Conservation (phyloP, 73 alveolate genomes). For the Paramecium octaurelia region DNA sequence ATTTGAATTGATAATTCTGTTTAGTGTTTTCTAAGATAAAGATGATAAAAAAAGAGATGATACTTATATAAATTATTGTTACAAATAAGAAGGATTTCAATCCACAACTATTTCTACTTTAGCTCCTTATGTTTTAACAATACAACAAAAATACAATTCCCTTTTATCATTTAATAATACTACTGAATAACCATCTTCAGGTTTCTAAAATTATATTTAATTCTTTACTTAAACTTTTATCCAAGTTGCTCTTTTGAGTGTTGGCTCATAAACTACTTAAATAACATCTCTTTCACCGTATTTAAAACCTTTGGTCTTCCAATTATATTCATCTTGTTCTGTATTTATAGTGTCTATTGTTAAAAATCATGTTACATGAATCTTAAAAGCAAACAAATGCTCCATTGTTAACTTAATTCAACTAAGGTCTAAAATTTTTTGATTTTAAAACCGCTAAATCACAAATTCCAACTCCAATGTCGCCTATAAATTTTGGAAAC, state of each 20-base stretch:
- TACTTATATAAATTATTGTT: not conserved
- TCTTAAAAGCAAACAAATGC: constrained; percentile 19
- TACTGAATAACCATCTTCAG: not conserved
- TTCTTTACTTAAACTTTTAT: not conserved
- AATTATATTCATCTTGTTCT: not conserved
- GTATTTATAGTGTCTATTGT: constrained; percentile 4
- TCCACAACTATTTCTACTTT: not conserved
- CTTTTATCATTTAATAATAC: not conserved
- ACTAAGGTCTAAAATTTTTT: constrained; percentile 9
- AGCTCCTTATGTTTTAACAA: constrained; percentile 5
- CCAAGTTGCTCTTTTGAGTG: not conserved
- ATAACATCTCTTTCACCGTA: not conserved
- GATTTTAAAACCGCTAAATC: not conserved
- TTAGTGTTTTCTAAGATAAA: not conserved
- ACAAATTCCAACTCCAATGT: constrained; percentile 39
- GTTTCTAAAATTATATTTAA: not conserved
- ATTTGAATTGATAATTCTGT: not conserved
- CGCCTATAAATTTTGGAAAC: not conserved
- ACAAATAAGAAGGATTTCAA: not conserved
- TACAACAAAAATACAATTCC: not conserved
- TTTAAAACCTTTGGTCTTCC: not conserved
- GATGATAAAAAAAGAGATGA: not conserved
- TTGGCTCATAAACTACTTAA: not conserved
- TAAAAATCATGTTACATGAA: not conserved
- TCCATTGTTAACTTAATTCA: not conserved